Evolutionary conservation across 257 asterid species (phyloP).

Genomic region (Leonotis leonurus): DNA sequence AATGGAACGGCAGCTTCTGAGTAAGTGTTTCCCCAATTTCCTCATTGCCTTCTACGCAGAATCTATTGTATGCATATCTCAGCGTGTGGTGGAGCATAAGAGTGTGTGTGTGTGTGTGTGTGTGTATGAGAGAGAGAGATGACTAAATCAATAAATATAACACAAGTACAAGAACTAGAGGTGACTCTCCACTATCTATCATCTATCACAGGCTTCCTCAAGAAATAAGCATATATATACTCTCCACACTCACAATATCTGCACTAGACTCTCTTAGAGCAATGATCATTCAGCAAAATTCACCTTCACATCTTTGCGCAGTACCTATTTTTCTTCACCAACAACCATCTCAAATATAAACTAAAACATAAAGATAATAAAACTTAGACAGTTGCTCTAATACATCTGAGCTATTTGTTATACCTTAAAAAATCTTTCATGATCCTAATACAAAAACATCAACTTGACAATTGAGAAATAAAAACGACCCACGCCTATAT

Average conservation of each 20-base stretch:
- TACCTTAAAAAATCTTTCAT: neutral
- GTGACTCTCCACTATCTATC: neutral
- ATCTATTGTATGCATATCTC: neutral
- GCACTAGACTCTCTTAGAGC: conserved; percentile 2
- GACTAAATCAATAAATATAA: neutral
- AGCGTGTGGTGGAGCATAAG: too few species aligned
- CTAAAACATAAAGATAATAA: too few species aligned
- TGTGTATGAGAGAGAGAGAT: neutral
- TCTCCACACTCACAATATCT: neutral
- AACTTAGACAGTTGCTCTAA: too few species aligned
- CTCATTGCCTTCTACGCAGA: neutral
- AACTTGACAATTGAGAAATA: neutral
- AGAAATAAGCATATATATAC: neutral
- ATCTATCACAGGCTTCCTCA: neutral
- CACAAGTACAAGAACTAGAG: neutral
- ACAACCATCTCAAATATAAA: neutral
- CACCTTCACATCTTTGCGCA: neutral
- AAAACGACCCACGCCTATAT: neutral
- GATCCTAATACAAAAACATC: conserved; percentile 2
- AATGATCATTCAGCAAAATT: neutral
- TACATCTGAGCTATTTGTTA: neutral
- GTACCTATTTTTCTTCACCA: neutral
- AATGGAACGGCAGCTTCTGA: neutral
- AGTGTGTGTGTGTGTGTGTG: neutral
- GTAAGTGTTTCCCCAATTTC: neutral